Evolutionary conservation across 306 rosid species (phyloP).

Genomic region (Hylodesmum podocarpum): DNA sequence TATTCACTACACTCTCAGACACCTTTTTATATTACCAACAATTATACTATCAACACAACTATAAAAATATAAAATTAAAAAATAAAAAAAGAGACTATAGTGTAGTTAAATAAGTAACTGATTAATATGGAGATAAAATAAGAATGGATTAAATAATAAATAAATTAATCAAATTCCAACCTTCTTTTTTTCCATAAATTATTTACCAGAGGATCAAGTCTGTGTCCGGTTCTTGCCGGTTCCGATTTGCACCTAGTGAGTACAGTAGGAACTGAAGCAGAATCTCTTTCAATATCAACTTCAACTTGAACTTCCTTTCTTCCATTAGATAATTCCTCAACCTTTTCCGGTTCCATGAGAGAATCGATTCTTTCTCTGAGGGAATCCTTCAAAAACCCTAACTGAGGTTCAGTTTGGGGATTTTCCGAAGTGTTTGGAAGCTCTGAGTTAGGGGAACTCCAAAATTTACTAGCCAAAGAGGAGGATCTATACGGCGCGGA

Average conservation of each 20-base stretch:
- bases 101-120: background rate
- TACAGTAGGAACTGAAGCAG: slow-evolving; percentile 35
- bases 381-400: slow-evolving; percentile 31
- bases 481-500: slow-evolving; percentile 90
- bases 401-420: slow-evolving; percentile 34
- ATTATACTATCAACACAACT: background rate
- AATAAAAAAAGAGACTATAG: background rate
- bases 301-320: no score
- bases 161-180: slow-evolving; percentile 48
- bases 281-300: background rate
- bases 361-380: slow-evolving; percentile 21
- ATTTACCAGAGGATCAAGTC: slow-evolving; percentile 52
- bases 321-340: background rate
- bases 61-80: no score
- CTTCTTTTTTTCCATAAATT: slow-evolving; percentile 50
- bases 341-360: slow-evolving; percentile 31
- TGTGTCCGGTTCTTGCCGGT: slow-evolving; percentile 62
- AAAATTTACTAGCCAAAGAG: slow-evolving; percentile 57
- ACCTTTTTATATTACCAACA: slow-evolving; percentile 20
- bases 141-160: slow-evolving; percentile 26
- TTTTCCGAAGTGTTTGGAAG: slow-evolving; percentile 29
- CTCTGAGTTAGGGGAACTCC: slow-evolving; percentile 60
- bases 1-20: background rate
- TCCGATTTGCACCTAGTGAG: slow-evolving; percentile 92
- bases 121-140: background rate